These are phyloP conservation scores for Scheffersomyces ergatensis DNA, from an alignment of 805 yeast species.

Conservation along the genomic window DNA sequence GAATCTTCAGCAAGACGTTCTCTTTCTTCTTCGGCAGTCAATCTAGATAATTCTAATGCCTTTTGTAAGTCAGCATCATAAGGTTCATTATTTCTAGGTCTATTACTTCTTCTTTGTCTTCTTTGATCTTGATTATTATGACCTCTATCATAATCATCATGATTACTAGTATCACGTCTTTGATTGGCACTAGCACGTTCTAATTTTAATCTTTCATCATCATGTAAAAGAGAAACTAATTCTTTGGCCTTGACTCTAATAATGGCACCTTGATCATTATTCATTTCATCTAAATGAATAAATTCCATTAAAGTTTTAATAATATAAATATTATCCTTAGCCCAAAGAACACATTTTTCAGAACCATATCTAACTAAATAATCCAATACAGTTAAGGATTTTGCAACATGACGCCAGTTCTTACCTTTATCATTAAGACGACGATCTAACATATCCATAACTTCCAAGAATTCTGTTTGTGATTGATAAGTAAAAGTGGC, in stretches of 20 bases:
- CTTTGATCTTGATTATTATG: conserved; percentile 20
- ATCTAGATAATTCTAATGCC: conserved; percentile 76
- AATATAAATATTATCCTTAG: conserved; percentile 81
- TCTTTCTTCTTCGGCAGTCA: conserved; percentile 78
- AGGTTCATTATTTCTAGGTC: conserved; percentile 30
- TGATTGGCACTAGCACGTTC: conserved; percentile 54
- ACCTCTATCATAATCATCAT: conserved; percentile 25
- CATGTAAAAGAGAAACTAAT: conserved; percentile 72
- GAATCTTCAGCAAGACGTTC: conserved; percentile 44
- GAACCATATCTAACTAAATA: conserved; percentile 82
- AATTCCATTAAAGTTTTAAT: conserved; percentile 90
- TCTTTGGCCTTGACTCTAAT: conserved; percentile 88
- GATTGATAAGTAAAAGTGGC: conserved; percentile 69
- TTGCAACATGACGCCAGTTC: conserved; percentile 95
- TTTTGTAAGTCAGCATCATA: conserved; percentile 74
- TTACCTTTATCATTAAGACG: conserved; percentile 94
- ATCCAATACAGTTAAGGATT: conserved; percentile 85
- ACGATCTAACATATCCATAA: conserved; percentile 92
- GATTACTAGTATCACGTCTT: conserved; percentile 9
- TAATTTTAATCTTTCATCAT: conserved; percentile 73
- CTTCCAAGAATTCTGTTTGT: conserved; percentile 73
- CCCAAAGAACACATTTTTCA: conserved; percentile 89
- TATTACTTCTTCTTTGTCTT: conserved; percentile 19
- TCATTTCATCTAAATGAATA: conserved; percentile 73
- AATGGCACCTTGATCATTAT: conserved; percentile 83